A percentile compares a stretch with the other conserved stretches of the same genome.
Evolutionary conservation across 2,329 filamentous ascomycete genomes (phyloP).

Genomic region (Sordariomycetes sp.): DNA sequence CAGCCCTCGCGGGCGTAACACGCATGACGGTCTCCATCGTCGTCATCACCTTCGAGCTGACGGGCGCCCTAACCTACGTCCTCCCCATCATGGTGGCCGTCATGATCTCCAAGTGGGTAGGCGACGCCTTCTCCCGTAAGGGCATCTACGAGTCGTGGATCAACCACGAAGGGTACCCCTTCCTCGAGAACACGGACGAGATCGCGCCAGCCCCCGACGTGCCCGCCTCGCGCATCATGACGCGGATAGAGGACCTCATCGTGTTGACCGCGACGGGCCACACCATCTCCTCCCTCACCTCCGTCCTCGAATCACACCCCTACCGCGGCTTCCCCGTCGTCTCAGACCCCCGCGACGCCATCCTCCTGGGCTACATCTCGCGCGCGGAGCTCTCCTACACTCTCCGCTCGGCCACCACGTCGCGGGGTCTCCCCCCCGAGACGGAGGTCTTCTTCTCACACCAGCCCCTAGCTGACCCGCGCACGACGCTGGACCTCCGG

Average conservation of each 20-base stretch:
- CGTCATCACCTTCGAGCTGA: conserved; percentile 98
- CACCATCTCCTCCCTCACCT: conserved; percentile 63
- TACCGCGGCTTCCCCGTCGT: conserved; percentile 92
- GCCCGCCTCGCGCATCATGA: conserved; percentile 82
- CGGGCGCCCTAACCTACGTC: conserved; percentile 88
- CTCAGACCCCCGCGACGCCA: conserved; percentile 59
- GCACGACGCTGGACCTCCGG: conserved; percentile 68
- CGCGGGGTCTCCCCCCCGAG: conserved; percentile 47
- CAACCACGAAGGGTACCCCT: conserved; percentile 87
- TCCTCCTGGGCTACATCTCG: conserved; percentile 86
- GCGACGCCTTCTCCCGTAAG: conserved; percentile 81
- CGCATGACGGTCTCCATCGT: conserved; percentile 97
- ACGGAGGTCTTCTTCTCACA: conserved; percentile 78
- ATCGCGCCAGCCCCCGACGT: conserved; percentile 58
- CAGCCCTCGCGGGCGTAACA: conserved; percentile 85
- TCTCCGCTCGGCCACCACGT: conserved; percentile 43
- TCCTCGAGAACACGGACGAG: conserved; percentile 79
- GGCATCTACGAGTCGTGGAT: conserved; percentile 99
- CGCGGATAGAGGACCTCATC: conserved; percentile 76
- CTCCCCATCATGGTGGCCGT: conserved; percentile 98
- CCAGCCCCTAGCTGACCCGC: conserved; percentile 67
- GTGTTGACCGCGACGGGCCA: conserved; percentile 79
- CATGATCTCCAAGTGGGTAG: conserved; percentile 97
- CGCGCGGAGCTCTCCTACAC: conserved; percentile 81
- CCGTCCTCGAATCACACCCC: conserved; percentile 58